Base-by-base conservation (phyloP, 2,329 filamentous ascomycete genomes). In the Aspergillus bombycis region DNA sequence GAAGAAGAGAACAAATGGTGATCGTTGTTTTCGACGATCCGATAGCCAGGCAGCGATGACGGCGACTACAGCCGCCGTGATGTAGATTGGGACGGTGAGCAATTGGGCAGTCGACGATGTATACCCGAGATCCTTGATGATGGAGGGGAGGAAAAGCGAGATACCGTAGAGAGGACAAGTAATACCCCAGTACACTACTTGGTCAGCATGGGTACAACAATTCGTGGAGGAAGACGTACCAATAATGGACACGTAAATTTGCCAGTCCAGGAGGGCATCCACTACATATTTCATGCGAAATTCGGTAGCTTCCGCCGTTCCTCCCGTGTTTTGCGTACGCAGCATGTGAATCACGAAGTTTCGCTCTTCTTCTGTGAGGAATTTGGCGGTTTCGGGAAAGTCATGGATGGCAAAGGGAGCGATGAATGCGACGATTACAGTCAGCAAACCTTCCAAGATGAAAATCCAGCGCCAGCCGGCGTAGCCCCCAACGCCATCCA, bases 1-100 rank as follows among this genome's bases (percentile, higher is more conserved):
- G 72, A 83, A 83, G 16, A 78, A 75, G 14, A 89, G 74, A 56
- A 89, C 82, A 63, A 87, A 89, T 0, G 85, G 85, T n/a, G 77
- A 79, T 34, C 78, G 72, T 70, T 85, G 84, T 30, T 84, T 84
- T 0, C 81, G 76, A 7, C 80, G 78, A 67, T 90, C 88, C 0
- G 88, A 88, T 79, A 87, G 68, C 66, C 82, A 88, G 0, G 87
- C 87, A 0, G 82, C 79, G 7, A 66, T 53, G 6, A 82, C 70
- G 4, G 78, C 74, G 3, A 81, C 70, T 19, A 76, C 62, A 6
- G 78, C 76, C 0, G 79, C 78, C 0, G 75, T 74, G 57, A 79
- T 75, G 60, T 81, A 80, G 53, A 80, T 78, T 0, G 78, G 77
- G 65, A 77, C 75, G 1, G 79, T 81, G 14, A 81, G 71, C 0